Evolutionary conservation across 148 eudicot genomes (phyloP), one percentile per base, ranked within the genome.

Genomic region (Vaccinium vitisidaea): DNA sequence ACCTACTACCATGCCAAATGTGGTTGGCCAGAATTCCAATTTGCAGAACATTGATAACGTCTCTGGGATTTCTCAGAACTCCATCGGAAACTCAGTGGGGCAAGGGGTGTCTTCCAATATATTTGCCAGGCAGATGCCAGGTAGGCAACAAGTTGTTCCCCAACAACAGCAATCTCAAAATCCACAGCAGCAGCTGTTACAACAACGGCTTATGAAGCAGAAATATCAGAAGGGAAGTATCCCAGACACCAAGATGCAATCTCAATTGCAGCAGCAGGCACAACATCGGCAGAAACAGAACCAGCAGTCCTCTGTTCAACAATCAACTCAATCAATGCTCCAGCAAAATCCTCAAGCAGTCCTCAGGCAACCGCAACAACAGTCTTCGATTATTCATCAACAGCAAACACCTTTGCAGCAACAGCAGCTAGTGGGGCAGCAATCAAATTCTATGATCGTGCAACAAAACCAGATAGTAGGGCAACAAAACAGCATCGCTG

Each of bases 71-170:
- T 84, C 91, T 80, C 98, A 93, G 82, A 93, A 89, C 83, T 83
- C 95, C 25, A 91, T 92, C 77, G 95, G 92, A 84, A 91, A 87
- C 88, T 87, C 96, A 52, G 83, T 96, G 92, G 98, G 94, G 82
- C 94, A 90, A 81, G 98, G 95, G 85, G 88, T 89, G 81, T 80
- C 94, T 83, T 86, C 95, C 46, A 93, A 85, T 88, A 88, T 90
- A 81, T 91, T 89, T 88, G 88, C 98, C 55, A 93, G 96, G 89
- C 96, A 92, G 86, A 84, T 93, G 87, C 93, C 88, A 82, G 97
- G 91, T 79, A 91, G 97, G 92, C 98, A 93, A 85, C 92, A 90
- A 74, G 89, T 82, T 85, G 92, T 82, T 80, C 77, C 92, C 56
- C 86, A 85, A 56, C 86, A 85, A 30, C 98, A 90, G 83, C 94